Conservation (phyloP, 2,329 filamentous ascomycete species). For the Talaromyces verruculosus region DNA sequence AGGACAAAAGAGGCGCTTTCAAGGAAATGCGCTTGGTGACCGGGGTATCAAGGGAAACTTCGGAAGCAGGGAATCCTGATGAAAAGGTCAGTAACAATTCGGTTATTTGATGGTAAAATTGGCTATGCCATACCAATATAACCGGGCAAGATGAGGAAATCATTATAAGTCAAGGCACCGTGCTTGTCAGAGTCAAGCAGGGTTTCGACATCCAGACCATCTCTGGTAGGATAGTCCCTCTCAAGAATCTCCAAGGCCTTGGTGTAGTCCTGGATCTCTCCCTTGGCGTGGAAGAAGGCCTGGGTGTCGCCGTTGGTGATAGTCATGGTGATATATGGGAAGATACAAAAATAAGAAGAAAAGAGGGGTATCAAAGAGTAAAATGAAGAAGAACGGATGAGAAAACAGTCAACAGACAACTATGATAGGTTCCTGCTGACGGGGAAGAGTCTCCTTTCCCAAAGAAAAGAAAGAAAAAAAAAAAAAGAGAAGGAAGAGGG, state of each 20-base stretch:
- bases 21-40: slow-evolving; percentile 93
- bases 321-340: slow-evolving; percentile 60
- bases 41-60: slow-evolving; percentile 83
- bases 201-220: slow-evolving; percentile 84
- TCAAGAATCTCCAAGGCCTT: slow-evolving; percentile 78
- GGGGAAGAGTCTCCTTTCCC: slow-evolving; percentile 61
- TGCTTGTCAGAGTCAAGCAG: slow-evolving; percentile 88
- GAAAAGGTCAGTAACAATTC: slow-evolving; percentile 19
- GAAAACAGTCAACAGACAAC: slow-evolving; percentile 48
- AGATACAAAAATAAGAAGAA: slow-evolving; percentile 23
- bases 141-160: slow-evolving; percentile 93
- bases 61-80: slow-evolving; percentile 81
- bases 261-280: slow-evolving; percentile 68
- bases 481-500: slow-evolving; percentile 26
- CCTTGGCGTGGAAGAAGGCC: slow-evolving; percentile 47
- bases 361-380: slow-evolving; percentile 23
- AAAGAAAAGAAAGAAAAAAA: slow-evolving; percentile 52
- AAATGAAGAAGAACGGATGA: slow-evolving; percentile 27
- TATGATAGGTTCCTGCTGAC: slow-evolving; percentile 53
- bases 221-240: slow-evolving; percentile 70
- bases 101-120: neutral
- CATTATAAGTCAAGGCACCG: slow-evolving; percentile 96
- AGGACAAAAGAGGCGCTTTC: slow-evolving; percentile 96
- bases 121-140: slow-evolving; percentile 70
- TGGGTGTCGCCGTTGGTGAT: slow-evolving; percentile 64